Conservation (phyloP, 1,139 yeast genomes). For the Pichia sp. region DNA sequence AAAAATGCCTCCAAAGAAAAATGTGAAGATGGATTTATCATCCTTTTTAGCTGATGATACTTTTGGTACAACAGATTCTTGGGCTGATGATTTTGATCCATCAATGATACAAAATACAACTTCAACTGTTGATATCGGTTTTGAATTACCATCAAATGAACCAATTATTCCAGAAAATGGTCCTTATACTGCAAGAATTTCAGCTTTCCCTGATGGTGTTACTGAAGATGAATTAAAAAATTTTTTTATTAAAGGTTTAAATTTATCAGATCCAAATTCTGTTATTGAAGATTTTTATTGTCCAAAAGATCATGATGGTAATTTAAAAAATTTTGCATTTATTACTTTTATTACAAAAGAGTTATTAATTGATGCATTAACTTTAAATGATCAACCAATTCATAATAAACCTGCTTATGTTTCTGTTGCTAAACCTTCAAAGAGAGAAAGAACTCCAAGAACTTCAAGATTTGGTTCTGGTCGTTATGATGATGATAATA, state of each 20-base stretch:
- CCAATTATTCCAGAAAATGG: constrained; percentile 87
- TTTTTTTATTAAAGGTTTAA: constrained; percentile 63
- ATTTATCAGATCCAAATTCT: constrained; percentile 41
- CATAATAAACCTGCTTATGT: constrained; percentile 77
- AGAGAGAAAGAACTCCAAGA: constrained; percentile 20
- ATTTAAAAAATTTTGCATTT: constrained; percentile 82
- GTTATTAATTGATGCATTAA: constrained; percentile 63
- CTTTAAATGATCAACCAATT: constrained; percentile 56
- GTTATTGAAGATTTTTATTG: constrained; percentile 51
- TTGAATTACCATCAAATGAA: constrained; percentile 32
- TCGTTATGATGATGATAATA: constrained; percentile 28
- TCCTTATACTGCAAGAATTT: constrained; percentile 85
- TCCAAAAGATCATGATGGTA: constrained; percentile 66
- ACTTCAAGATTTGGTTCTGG: constrained; percentile 25
- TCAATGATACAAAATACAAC: constrained; percentile 33
- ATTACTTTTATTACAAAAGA: constrained; percentile 67
- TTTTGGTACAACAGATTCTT: constrained; percentile 57
- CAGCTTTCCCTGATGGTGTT: constrained; percentile 70
- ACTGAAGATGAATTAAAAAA: constrained; percentile 59
- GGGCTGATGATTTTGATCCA: constrained; percentile 51
- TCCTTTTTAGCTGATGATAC: constrained; percentile 47
- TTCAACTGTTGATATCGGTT: constrained; percentile 19
- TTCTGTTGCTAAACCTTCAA: constrained; percentile 83
- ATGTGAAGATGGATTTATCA: constrained; percentile 48
- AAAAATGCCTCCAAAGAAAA: constrained; percentile 45